phyloP scores from a whole-genome alignment of 495 filamentous ascomycete species.

The Ramalina intermedia region DNA sequence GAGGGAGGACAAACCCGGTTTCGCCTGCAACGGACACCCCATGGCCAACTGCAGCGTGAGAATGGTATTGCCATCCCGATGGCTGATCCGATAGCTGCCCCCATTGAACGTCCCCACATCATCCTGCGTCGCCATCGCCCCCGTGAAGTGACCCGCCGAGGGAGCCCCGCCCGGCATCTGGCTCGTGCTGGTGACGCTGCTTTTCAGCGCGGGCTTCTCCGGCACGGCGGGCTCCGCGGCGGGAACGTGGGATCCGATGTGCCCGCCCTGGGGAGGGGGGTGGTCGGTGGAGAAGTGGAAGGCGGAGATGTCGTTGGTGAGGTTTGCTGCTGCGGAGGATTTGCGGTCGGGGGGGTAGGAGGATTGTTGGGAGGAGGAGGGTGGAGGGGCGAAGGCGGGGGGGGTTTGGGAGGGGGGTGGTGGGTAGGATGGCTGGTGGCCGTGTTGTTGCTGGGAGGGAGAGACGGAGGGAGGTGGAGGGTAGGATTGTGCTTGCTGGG shows the following conservation, averaged over 20 bases:
- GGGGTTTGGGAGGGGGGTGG: not conserved
- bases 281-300: conserved; percentile 4
- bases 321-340: conserved; percentile 10
- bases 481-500: conserved; percentile 16
- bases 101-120: conserved; percentile 92
- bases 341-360: conserved; percentile 11
- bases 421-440: not conserved
- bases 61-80: conserved; percentile 80
- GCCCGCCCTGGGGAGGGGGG: conserved; percentile 14
- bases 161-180: conserved; percentile 33
- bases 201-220: conserved; percentile 12
- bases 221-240: conserved; percentile 13
- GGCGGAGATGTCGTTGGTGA: conserved; percentile 1
- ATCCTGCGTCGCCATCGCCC: conserved; percentile 46
- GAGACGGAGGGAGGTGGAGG: conserved; percentile 23
- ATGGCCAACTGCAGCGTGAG: conserved; percentile 80
- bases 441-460: conserved; percentile 1
- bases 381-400: conserved; percentile 9
- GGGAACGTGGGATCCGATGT: conserved; percentile 8
- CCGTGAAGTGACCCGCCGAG: conserved; percentile 38
- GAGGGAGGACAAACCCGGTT: no score
- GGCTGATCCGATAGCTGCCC: conserved; percentile 83
- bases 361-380: conserved; percentile 17
- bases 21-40: conserved; percentile 68
- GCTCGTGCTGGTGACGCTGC: conserved; percentile 6